Evolutionary conservation across 176 grass and related monocot species (phyloP), one percentile per base, ranked within the genome.

Genomic region (Avena eriantha): DNA sequence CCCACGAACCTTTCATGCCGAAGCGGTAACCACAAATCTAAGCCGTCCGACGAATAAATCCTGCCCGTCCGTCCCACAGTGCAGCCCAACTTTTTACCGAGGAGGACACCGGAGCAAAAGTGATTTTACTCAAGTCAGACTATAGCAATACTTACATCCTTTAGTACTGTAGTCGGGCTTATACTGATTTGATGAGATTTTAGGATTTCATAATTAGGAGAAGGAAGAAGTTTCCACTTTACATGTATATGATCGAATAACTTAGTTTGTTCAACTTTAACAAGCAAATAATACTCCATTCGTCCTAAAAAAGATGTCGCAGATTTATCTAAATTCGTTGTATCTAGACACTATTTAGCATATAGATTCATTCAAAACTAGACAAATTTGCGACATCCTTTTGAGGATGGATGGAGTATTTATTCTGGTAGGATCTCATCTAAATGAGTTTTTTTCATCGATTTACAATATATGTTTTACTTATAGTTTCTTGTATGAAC

Each of bases 151-250:
- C 4, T 84, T 60, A 67, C 22, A 57, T 49, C 26, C 10, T 29
- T 74, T 19, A 41, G 46, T 43, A 22, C 61, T 78, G 48, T 39
- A 26, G 12, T 53, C 18, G 58, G 16, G 10, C 19, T 58, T 66
- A 65, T 59, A 84, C 69, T 80, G 39, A 72, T 19, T 60, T 80
- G 39, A 72, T 19, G 2, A 51, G 11, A 82, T 90, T 94, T 86
- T 90, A 98, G 96, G 96, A 98, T 88, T 94, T 92, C 86, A 91
- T 98, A 84, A 70, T 92, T 43, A 95, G 96, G 91, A 93, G 96
- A 91, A 87, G 79, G 78, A 98, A 80, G 80, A 91, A 92, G 76
- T 86, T 95, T 87, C 93, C 93, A 74, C 90, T 98, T 89, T 98
- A 98, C 92, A 95, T 91, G 93, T 95, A 87, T 92, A 87, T 82